Conservation (phyloP, 2,329 filamentous ascomycete species). For the Onygena corvina region DNA sequence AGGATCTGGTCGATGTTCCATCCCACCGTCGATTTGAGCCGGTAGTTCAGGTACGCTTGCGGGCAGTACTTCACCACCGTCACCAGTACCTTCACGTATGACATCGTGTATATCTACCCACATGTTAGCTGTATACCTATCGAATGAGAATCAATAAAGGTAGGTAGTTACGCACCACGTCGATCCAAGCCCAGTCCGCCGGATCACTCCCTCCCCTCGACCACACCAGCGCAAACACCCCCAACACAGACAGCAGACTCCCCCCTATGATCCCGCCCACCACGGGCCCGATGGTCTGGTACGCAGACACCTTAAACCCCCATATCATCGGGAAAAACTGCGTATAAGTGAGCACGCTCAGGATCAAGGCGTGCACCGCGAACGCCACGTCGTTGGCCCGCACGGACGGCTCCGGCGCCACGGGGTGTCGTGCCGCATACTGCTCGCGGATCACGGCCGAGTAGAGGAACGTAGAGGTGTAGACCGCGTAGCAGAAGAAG, state of each 20-base stretch:
- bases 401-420: slow-evolving; percentile 67
- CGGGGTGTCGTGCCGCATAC: slow-evolving; percentile 68
- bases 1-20: slow-evolving; percentile 81
- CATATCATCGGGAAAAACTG: slow-evolving; percentile 64
- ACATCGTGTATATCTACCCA: slow-evolving; percentile 51
- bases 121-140: slow-evolving; percentile 15
- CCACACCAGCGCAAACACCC: slow-evolving; percentile 33
- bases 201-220: slow-evolving; percentile 36
- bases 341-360: slow-evolving; percentile 60
- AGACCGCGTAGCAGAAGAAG: slow-evolving; percentile 58
- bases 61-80: slow-evolving; percentile 90
- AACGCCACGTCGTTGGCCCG: slow-evolving; percentile 84
- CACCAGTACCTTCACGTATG: slow-evolving; percentile 78
- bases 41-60: slow-evolving; percentile 70
- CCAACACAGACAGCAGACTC: slow-evolving; percentile 40
- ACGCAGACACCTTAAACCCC: slow-evolving; percentile 54
- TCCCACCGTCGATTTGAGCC: slow-evolving; percentile 70
- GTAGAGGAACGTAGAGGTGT: slow-evolving; percentile 63
- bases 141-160: not conserved
- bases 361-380: slow-evolving; percentile 63
- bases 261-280: slow-evolving; percentile 61
- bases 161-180: slow-evolving; percentile 44
- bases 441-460: slow-evolving; percentile 65
- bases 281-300: slow-evolving; percentile 45
- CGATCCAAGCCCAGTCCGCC: slow-evolving; percentile 50